Evolutionary conservation across 257 asterid genomes (phyloP), one percentile per base, ranked within the genome.

Genomic region (Apocynum venetum): DNA sequence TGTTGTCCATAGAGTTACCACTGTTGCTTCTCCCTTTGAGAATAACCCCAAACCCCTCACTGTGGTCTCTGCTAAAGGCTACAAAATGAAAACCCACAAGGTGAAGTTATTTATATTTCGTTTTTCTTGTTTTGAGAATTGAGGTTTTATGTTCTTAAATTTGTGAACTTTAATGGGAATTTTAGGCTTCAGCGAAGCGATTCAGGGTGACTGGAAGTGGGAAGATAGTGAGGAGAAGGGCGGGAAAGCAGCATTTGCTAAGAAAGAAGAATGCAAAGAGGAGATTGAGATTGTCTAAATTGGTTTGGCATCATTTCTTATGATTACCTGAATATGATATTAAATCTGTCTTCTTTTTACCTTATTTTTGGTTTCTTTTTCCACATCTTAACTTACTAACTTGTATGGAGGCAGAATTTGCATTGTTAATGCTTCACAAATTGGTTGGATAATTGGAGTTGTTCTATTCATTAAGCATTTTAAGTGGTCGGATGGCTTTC

Each of bases 211-310:
- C 96, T 15, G 96, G 98, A 46, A 84, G 86, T 78, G 98, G 98
- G 88, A 94, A 91, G 94, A 92, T 94, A 80, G 78, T 94, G 88
- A 91, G 98, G 92, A 92, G 98, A 82, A 89, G 97, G 86, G 93
- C 97, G 40, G 98, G 98, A 83, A 94, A 94, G 93, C 98, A 94
- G 85, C 98, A 94, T 87, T 86, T 94, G 96, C 89, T 91, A 59
- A 73, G 89, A 63, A 94, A 94, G 93, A 94, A 94, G 97, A 94
- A 91, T 74, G 79, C 97, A 3, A 94, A 92, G 92, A 88, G 98
- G 86, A 94, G 83, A 84, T n/a, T 76, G 74, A 88, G 98, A 72
- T 93, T 94, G 25, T 94, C 98, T 10, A 94, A 94, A 83, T 79
- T 83, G 97, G 97, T 94, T 77, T 66, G 89, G 87, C 31, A 35